Base-by-base conservation (phyloP, 164 flowering plant genomes). In the Magnolia officinalis region DNA sequence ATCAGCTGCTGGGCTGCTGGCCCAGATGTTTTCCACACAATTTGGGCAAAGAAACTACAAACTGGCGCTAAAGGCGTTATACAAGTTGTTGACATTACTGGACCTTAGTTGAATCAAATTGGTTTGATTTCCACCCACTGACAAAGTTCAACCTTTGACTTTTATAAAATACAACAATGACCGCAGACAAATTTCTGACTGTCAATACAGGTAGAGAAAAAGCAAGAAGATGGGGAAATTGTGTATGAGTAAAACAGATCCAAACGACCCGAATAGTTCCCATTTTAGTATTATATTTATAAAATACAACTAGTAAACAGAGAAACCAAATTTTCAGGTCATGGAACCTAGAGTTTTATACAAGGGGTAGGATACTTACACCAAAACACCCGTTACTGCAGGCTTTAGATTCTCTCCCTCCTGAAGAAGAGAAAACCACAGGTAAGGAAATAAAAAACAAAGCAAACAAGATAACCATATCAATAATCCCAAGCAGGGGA, bases 301-400 rank as follows among this genome's bases (percentile, higher is more conserved):
- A 13, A 68, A 19, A 26, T 68, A 31, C 26, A 24, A 24, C 2
- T 7, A 6, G 18, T 21, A 23, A 68, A 29, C 31, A 37, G n/a
- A 1, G n/a, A 1, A 68, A 11, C 18, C 6, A 29, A 68, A 70
- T 70, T 10, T 29, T 10, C 18, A 29, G 50, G 50, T 29, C n/a
- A 26, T 14, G 50, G 71, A 20, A 16, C 26, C 2, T 24, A 19
- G 71, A 13, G 31, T 10, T 29, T 58, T 2, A 13, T 21, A n/a
- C 10, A 18, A 58, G 37, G 16, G 1, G 31, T 8, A 18, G 24
- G 49, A 51, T 68, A 83, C 99, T 88, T 87, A 96, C 98, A 91
- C 97, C 71, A 92, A 85, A 14, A 92, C 93, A 80, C 90, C 93
- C 19, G 90, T 86, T 31, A 94, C 18, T 37, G 86, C 75, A 20